Conservation (phyloP, 441 rosid genomes). For the Populus hybrid region DNA sequence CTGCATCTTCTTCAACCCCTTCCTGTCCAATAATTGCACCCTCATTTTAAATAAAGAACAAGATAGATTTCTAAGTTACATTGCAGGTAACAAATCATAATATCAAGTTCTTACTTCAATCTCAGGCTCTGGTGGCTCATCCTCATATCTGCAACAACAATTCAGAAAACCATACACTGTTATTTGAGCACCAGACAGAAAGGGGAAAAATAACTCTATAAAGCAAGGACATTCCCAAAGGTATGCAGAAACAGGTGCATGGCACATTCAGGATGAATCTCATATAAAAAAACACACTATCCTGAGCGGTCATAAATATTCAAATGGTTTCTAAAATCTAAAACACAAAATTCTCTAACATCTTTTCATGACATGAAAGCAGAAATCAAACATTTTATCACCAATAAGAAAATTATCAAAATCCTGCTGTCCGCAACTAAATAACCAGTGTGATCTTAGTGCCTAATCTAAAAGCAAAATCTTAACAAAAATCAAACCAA, state of each 20-base stretch:
- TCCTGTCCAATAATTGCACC: slow-evolving; percentile 43
- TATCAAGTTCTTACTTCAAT: slow-evolving; percentile 48
- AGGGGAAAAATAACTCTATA: neutral
- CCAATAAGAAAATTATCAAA: neutral
- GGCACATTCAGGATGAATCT: neutral
- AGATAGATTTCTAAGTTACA: neutral
- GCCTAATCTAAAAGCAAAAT: neutral
- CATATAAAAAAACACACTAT: neutral
- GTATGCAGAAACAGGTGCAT: neutral
- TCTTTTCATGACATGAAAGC: neutral
- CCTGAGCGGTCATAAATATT: neutral
- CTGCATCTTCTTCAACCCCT: slow-evolving; percentile 64
- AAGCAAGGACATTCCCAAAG: neutral
- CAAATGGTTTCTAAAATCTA: neutral
- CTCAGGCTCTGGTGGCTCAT: slow-evolving; percentile 89
- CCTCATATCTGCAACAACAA: slow-evolving; percentile 59
- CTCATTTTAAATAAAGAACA: neutral
- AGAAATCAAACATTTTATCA: neutral
- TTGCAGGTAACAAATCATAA: neutral
- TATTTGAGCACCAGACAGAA: neutral
- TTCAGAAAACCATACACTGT: neutral
- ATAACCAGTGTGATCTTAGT: neutral
- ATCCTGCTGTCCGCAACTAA: neutral
- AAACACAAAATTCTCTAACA: neutral
- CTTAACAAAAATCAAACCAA: neutral